These are phyloP conservation scores for Aureobasidium sp. DNA, from an alignment of 2,329 filamentous ascomycete species.

Conservation along the genomic window DNA sequence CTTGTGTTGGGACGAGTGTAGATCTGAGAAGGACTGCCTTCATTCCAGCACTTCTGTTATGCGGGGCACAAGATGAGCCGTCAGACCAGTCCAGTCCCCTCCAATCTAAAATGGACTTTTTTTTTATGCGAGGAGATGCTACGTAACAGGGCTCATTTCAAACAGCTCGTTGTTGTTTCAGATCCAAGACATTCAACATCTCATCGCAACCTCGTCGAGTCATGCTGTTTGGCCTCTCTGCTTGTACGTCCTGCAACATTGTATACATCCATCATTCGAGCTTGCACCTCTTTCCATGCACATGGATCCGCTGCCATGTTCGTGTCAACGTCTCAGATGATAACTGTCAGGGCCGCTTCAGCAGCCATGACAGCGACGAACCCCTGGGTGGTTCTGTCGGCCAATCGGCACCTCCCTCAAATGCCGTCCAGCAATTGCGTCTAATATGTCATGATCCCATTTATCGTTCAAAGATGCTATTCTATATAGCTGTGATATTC, in stretches of 20 bases:
- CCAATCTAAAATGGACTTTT: constrained; percentile 8
- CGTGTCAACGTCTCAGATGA: not conserved
- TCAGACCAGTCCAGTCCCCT: not conserved
- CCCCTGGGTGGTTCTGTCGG: constrained; percentile 10
- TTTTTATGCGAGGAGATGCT: constrained; percentile 8
- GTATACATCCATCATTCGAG: not conserved
- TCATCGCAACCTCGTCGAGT: not conserved
- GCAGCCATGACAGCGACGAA: not conserved
- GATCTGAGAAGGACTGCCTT: not conserved
- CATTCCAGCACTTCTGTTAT: not conserved
- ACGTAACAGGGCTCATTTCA: not conserved
- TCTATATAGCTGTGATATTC: too few species aligned
- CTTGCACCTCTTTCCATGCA: not conserved
- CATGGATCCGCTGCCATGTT: not conserved
- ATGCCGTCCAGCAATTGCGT: constrained; percentile 1
- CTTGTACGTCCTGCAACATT: not conserved
- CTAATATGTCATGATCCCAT: too few species aligned
- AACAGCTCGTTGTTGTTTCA: not conserved
- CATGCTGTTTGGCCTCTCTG: not conserved
- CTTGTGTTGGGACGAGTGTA: not conserved
- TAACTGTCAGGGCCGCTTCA: constrained; percentile 1
- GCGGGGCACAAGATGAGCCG: not conserved
- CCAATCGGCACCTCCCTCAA: not conserved
- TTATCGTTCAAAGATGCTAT: too few species aligned
- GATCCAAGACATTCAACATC: not conserved